Conservation (phyloP, 768 basidiomycete genomes). For the Termitomyces sp. region DNA sequence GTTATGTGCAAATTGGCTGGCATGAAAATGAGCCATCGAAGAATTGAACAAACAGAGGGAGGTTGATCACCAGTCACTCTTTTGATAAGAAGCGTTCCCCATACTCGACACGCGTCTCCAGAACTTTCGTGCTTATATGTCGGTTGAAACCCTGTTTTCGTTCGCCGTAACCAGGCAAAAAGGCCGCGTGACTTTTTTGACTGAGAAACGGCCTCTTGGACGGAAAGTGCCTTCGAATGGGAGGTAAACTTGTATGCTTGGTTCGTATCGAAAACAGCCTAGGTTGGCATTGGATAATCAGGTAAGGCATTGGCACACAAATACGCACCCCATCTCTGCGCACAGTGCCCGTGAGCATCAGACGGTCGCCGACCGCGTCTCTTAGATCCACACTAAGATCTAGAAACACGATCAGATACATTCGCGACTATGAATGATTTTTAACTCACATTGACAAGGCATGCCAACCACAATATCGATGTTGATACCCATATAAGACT, state of each 20-base stretch:
- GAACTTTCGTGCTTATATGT: slow-evolving; percentile 67
- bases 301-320: not conserved
- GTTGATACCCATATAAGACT: slow-evolving; percentile 74
- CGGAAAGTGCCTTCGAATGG: slow-evolving; percentile 63
- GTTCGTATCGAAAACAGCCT: slow-evolving; percentile 78
- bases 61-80: slow-evolving; percentile 71
- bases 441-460: slow-evolving; percentile 81
- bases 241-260: slow-evolving; percentile 72
- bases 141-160: slow-evolving; percentile 51
- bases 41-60: not conserved
- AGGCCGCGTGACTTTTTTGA: slow-evolving; percentile 73
- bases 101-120: slow-evolving; percentile 80
- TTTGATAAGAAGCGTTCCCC: slow-evolving; percentile 78
- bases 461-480: slow-evolving; percentile 91
- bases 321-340: slow-evolving; percentile 75
- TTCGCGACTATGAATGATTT: not conserved
- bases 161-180: slow-evolving; percentile 50
- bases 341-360: slow-evolving; percentile 76
- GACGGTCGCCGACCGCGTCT: slow-evolving; percentile 89
- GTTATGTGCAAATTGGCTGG: slow-evolving; percentile 91
- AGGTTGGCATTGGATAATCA: not conserved
- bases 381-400: slow-evolving; percentile 85
- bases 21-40: not conserved
- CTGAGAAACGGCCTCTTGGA: slow-evolving; percentile 62
- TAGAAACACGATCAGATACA: slow-evolving; percentile 21